Base-by-base conservation (phyloP, 352 stramenopile genomes). In the Globisporangium cystogenes region DNA sequence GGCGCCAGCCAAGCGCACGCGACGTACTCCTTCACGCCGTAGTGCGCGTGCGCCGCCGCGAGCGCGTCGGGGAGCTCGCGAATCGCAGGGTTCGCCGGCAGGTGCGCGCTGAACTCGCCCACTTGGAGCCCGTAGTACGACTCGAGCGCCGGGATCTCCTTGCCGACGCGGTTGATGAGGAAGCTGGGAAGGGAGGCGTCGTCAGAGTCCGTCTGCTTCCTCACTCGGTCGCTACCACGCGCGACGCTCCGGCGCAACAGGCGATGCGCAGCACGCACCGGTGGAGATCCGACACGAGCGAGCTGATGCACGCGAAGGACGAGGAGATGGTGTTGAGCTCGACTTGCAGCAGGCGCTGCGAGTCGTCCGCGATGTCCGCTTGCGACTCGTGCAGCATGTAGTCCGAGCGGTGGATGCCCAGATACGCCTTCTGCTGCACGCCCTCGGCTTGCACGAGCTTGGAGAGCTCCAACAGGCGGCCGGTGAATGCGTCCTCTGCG, bases 291-390 rank as follows among this genome's bases (percentile, higher is more conserved):
- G 94, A 95, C 41, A 98, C 89, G 46, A 93, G 79, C 12, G 85
- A 90, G 27, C 92, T 96, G 53, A 99, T 86, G 53, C 90, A 95
- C n/a, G 72, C 96, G 70, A 99, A 99, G 3, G 92, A 98, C 7
- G 90, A 96, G 46, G 97, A 89, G 62, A 99, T 99, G 29, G 97
- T 99, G 72, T 99, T 99, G 48, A 99, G 74, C 68, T 99, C 97
- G 24, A 99, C 96, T 62, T 99, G 90, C 67, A 85, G 45, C 53
- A 92, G 56, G 37, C 93, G 93, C 62, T 88, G 76, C 33, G 63
- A 50, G 58, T 85, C 68, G 18, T 60, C 53, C 0, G 59, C 35
- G 16, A 57, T 70, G 24, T 65, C 66, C 1, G 45, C 43, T 43
- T 84, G 75, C 11, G 74, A 61, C 52, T 90, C 74, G 59, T 98